Evolutionary conservation across 306 rosid genomes (phyloP), one percentile per base, ranked within the genome.

Genomic region (Inga laurina): DNA sequence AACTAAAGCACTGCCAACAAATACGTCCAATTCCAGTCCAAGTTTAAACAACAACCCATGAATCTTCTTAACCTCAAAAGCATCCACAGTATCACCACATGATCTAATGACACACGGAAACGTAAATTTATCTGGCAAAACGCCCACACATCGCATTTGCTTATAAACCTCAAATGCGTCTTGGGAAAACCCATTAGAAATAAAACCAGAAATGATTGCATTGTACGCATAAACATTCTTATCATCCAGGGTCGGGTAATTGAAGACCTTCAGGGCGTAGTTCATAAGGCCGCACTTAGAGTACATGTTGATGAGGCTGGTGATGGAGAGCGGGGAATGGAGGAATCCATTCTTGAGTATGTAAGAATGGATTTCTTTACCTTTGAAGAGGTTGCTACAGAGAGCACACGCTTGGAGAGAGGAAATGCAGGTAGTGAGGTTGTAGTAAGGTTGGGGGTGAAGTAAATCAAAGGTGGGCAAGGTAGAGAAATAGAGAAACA

Each of bases 281-380:
- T 79, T 46, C 82, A 91, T 84, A 34, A 56, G 88, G 76, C 39
- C 15, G 83, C 98, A 92, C 75, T 70, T 72, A 10, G 97, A 86
- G 85, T 93, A 95, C 97, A 92, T 91, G 86, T 88, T 95, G 85
- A 95, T 90, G 61, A 93, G 93, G 88, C 97, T 91, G 6, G 97
- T 95, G 81, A 91, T 34, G 73, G 92, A 84, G 3, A 73, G 84
- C 3, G 95, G 94, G 65, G 90, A 92, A 65, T 66, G 44, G 78
- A 86, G 88, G 80, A 88, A 90, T 11, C 90, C 91, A 85, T 81
- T 88, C 76, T 83, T 88, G 80, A 95, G 79, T 75, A 93, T 75
- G 71, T 68, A 78, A 41, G 90, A 65, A 75, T 93, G 96, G 32
- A 92, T 13, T 79, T 91, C 80, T 67, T 84, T 92, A 72, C 98